phyloP scores from a whole-genome alignment of 2,329 filamentous ascomycete species.

The Diaporthe sp. region DNA sequence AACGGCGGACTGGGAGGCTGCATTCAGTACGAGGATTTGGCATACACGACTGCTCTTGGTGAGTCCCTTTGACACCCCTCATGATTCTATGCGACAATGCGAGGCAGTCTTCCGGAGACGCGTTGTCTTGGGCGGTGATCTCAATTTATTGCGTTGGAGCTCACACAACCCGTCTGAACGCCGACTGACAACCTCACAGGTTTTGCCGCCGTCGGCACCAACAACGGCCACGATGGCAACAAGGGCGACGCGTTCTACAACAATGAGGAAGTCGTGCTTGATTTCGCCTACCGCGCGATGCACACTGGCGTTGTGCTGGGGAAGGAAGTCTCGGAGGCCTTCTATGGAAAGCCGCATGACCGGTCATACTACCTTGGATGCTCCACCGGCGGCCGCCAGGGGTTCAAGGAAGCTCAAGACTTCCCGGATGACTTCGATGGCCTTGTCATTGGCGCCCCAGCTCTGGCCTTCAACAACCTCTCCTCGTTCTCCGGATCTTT shows the following conservation, averaged over 20 bases:
- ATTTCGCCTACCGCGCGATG: conserved; percentile 56
- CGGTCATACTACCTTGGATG: conserved; percentile 71
- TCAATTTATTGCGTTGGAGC: fast-evolving
- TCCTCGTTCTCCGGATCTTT: conserved; percentile 58
- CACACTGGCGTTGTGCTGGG: conserved; percentile 64
- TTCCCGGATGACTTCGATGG: conserved; percentile 71
- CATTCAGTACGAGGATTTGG: conserved; percentile 59
- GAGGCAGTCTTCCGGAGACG: not conserved
- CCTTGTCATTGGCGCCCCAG: conserved; percentile 63
- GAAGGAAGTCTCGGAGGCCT: conserved; percentile 62
- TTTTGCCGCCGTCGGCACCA: conserved; percentile 62
- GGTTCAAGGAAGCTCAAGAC: conserved; percentile 65
- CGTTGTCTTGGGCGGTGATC: not conserved
- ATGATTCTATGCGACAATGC: not conserved
- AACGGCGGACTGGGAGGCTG: conserved; percentile 65
- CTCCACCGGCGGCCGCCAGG: conserved; percentile 71
- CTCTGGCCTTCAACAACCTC: conserved; percentile 66
- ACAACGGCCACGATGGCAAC: conserved; percentile 64
- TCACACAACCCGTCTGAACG: not conserved
- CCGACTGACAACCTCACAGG: conserved; percentile 40
- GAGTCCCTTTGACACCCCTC: not conserved
- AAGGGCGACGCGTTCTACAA: conserved; percentile 50
- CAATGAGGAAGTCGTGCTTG: conserved; percentile 54
- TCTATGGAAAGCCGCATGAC: conserved; percentile 58
- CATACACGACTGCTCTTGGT: conserved; percentile 56